A percentile compares a stretch with the other conserved stretches of the same genome.
phyloP scores from a whole-genome alignment of 139 green algal species.

The Gonium pectorale region DNA sequence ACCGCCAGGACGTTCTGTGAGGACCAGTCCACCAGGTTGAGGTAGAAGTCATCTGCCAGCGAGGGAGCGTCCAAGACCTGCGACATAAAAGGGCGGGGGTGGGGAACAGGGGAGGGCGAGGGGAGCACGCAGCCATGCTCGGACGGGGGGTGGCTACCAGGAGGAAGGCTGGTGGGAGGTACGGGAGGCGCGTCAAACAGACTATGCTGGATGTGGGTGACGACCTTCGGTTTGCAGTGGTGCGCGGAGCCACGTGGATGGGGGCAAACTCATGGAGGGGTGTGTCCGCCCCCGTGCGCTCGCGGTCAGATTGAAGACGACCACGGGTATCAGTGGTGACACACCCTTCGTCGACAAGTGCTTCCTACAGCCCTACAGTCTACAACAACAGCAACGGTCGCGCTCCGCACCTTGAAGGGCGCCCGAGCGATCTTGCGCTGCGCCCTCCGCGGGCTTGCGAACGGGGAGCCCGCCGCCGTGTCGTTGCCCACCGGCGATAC shows the following conservation, averaged over 20 bases:
- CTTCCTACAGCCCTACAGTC: not conserved
- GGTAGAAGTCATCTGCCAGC: slow-evolving; percentile 97
- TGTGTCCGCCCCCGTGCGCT: too few relatives aligned
- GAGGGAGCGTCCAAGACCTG: slow-evolving; percentile 79
- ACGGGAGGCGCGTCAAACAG: too few relatives aligned
- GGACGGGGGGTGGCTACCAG: too few relatives aligned
- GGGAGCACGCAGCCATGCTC: not conserved
- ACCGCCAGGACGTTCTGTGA: slow-evolving; percentile 94
- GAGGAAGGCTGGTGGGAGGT: too few relatives aligned
- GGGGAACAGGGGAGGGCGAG: not conserved
- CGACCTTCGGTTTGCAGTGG: too few relatives aligned
- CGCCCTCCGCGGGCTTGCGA: slow-evolving; percentile 58
- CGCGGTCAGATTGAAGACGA: too few relatives aligned
- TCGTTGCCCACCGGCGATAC: slow-evolving; percentile 72
- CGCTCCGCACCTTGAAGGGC: slow-evolving; percentile 90
- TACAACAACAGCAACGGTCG: not conserved
- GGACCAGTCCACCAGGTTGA: slow-evolving; percentile 98
- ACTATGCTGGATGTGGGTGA: too few relatives aligned
- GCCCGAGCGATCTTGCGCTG: slow-evolving; percentile 90
- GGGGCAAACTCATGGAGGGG: too few relatives aligned
- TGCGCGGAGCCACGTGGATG: too few relatives aligned
- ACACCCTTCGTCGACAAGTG: too few relatives aligned
- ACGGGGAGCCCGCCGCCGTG: slow-evolving; percentile 26
- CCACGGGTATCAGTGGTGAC: too few relatives aligned
- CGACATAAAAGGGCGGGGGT: not conserved